These are phyloP conservation scores for Lipomyces sp. DNA, from an alignment of 805 yeast genomes.

Conservation along the genomic window DNA sequence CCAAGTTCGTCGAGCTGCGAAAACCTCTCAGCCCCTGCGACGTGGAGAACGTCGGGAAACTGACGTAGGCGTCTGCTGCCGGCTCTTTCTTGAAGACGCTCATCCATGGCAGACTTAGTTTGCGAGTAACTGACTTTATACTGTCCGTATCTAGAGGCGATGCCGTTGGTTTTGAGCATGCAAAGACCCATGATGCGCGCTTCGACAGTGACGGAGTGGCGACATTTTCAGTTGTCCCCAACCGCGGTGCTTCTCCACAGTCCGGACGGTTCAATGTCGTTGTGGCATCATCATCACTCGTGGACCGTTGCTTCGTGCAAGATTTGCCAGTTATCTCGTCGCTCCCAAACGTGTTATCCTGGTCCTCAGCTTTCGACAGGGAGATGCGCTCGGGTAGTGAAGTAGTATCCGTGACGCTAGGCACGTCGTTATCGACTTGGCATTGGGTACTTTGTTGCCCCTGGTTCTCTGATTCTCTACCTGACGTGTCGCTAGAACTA, in stretches of 20 bases:
- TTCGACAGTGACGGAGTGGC: slow-evolving; percentile 14
- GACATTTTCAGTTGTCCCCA: neutral
- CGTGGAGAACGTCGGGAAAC: slow-evolving; percentile 26
- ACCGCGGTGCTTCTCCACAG: neutral
- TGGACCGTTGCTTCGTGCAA: too few relatives aligned
- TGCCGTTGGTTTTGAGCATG: slow-evolving; percentile 10
- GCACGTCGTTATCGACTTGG: neutral
- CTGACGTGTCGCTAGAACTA: neutral
- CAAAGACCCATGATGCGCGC: slow-evolving; percentile 21
- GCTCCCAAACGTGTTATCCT: neutral
- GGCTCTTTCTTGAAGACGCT: slow-evolving; percentile 11
- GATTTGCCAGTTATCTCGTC: neutral
- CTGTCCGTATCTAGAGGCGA: slow-evolving; percentile 4
- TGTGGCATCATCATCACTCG: neutral
- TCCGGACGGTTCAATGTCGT: neutral
- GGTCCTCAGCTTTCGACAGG: neutral
- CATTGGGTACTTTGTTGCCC: neutral
- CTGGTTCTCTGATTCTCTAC: neutral
- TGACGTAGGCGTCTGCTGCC: slow-evolving; percentile 26
- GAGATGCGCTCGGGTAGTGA: neutral
- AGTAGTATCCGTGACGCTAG: neutral
- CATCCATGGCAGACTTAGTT: slow-evolving; percentile 14
- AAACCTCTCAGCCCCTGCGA: neutral
- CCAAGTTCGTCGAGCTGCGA: slow-evolving; percentile 6
- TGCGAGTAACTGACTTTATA: neutral